Conservation (phyloP, 2,329 filamentous ascomycete species). For the Fusarium subglutinans region DNA sequence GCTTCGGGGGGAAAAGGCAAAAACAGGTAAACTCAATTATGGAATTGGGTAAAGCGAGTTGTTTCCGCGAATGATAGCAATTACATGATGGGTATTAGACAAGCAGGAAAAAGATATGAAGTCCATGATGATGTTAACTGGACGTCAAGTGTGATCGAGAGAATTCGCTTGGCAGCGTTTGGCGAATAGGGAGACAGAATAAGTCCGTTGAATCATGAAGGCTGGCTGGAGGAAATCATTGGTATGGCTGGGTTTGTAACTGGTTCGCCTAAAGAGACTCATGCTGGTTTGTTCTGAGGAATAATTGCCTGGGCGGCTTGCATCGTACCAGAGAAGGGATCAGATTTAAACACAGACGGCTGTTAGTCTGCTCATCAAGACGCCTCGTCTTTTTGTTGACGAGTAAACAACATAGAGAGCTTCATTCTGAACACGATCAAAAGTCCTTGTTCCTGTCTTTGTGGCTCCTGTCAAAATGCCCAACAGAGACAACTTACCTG, state of each 20-base stretch:
- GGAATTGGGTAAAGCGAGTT: slow-evolving; percentile 16
- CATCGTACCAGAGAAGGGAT: background rate
- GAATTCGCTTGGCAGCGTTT: slow-evolving; percentile 22
- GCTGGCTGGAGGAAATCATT: slow-evolving; percentile 2
- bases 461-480: slow-evolving; percentile 14
- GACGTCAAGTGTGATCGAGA: slow-evolving; percentile 25
- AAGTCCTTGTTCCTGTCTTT: slow-evolving; percentile 1
- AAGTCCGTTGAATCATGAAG: slow-evolving; percentile 26
- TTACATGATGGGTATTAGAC: slow-evolving; percentile 2
- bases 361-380: slow-evolving; percentile 20
- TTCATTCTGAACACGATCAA: slow-evolving; percentile 4
- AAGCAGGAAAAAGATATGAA: slow-evolving; percentile 1
- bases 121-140: slow-evolving; percentile 41
- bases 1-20: background rate
- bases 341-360: background rate
- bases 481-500: slow-evolving; percentile 15
- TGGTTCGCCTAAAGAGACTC: background rate
- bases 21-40: slow-evolving; percentile 10
- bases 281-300: background rate
- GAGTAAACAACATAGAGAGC: slow-evolving; percentile 8
- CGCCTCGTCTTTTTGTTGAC: slow-evolving; percentile 1
- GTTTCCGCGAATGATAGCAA: slow-evolving; percentile 24
- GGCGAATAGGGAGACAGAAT: slow-evolving; percentile 32
- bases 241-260: slow-evolving; percentile 1
- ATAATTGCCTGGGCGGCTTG: background rate